These are phyloP conservation scores for Cornus controversa DNA, from an alignment of 148 eudicot species.

Conservation along the genomic window DNA sequence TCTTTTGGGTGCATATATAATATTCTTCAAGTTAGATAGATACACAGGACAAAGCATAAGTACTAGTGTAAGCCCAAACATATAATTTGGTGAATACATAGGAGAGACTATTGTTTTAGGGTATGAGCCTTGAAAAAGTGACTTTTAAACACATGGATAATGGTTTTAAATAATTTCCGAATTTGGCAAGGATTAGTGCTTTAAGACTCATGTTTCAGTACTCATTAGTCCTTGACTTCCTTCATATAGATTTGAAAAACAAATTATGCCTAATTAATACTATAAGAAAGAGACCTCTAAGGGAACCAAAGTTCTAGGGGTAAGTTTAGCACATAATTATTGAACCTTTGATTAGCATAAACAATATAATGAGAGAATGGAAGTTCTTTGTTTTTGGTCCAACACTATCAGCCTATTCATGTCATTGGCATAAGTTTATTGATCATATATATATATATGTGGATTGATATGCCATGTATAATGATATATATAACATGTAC, in stretches of 20 bases:
- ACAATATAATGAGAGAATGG: too few species aligned
- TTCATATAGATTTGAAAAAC: neutral
- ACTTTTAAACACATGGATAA: neutral
- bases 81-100: neutral
- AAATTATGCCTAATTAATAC: neutral
- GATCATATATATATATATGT: neutral
- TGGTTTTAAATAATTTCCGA: neutral
- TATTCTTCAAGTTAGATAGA: neutral
- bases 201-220: neutral
- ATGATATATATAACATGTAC: too few species aligned
- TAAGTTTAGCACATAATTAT: neutral
- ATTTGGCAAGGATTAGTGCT: slow-evolving; percentile 1
- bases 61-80: neutral
- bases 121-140: neutral
- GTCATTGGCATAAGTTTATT: too few species aligned
- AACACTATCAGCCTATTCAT: too few species aligned
- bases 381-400: too few species aligned
- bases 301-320: neutral
- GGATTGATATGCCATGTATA: too few species aligned
- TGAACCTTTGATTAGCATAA: neutral
- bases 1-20: neutral
- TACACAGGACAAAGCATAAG: neutral
- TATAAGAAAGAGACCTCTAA: neutral
- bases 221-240: neutral
- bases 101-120: neutral